Evolutionary conservation across 2,329 filamentous ascomycete species (phyloP), one percentile per base, ranked within the genome.

Genomic region (Malbranchea cinnamomea): DNA sequence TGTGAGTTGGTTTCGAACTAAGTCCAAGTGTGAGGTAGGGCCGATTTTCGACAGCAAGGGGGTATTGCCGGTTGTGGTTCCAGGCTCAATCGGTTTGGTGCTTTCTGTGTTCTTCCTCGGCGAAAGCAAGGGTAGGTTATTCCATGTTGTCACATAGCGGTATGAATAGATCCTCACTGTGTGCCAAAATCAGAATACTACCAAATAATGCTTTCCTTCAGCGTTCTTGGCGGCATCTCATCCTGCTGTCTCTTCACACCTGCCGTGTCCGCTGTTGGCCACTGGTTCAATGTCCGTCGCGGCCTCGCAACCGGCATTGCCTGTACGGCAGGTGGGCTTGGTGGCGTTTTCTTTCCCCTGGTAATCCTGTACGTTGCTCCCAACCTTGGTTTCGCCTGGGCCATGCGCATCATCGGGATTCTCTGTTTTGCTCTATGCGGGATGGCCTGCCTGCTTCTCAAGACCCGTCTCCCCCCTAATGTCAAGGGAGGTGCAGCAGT

Each of bases 401-500:
- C 42, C 2, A 37, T 39, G 8, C 33, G 41, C 8, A 31, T 41
- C 14, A 28, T 42, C 22, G 41, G 27, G 6, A 31, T 44, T 19
- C 16, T 44, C 18, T 26, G 23, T 11, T 21, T 38, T 15, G 36
- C 34, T 12, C 30, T 25, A 4, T 32, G 30, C 8, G 13, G 15
- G 5, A 29, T 27, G 16, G 37, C 32, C 9, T 31, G 19, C 18
- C 19, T 33, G 7, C 20, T 36, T 9, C 22, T 36, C 10, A 23
- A 28, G 17, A 18, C 32, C 2, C 22, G 47, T 7, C 36, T 52
- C 1, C 42, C 45, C 2, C 34, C 29, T 1, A 42, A 48, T 18
- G 29, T 27, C 18, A 60, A 61, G 0, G 56, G 70, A 34, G 44
- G 56, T 11, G 18, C 69, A 7, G 37, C 29, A 26, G 64, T 68